Conservation (phyloP, 257 asterid species). For the Scutellaria minor region DNA sequence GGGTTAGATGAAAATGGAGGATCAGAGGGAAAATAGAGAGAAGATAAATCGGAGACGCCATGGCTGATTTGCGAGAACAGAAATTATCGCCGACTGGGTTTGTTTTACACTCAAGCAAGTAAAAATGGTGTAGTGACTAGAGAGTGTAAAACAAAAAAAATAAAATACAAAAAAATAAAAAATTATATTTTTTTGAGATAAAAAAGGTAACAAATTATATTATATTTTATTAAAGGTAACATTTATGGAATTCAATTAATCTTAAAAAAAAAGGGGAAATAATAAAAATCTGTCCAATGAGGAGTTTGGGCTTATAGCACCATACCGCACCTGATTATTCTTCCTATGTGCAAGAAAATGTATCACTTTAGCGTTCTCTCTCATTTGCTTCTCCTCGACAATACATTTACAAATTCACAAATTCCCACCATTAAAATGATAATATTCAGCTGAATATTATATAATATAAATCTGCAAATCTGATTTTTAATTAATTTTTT, state of each 20-base stretch:
- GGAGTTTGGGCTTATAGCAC: background rate
- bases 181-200: too few species aligned
- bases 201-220: too few species aligned
- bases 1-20: slow-evolving; percentile 29
- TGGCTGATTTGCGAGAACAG: slow-evolving; percentile 15
- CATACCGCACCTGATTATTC: background rate
- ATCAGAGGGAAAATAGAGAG: slow-evolving; percentile 24
- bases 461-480: slow-evolving; percentile 30
- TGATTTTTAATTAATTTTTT: slow-evolving; percentile 7
- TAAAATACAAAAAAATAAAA: too few species aligned
- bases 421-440: slow-evolving; percentile 15
- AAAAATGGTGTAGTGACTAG: background rate
- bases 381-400: slow-evolving; percentile 23
- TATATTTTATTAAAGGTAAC: too few species aligned
- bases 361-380: background rate
- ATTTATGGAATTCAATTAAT: too few species aligned
- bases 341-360: background rate
- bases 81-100: slow-evolving; percentile 14
- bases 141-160: too few species aligned
- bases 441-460: slow-evolving; percentile 24
- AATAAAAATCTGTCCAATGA: background rate
- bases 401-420: background rate
- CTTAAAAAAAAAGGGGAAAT: too few species aligned
- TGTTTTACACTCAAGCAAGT: background rate
- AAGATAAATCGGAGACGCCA: slow-evolving; percentile 26